Base-by-base conservation (phyloP, 352 stramenopile genomes). In the Pythium myriotylum region DNA sequence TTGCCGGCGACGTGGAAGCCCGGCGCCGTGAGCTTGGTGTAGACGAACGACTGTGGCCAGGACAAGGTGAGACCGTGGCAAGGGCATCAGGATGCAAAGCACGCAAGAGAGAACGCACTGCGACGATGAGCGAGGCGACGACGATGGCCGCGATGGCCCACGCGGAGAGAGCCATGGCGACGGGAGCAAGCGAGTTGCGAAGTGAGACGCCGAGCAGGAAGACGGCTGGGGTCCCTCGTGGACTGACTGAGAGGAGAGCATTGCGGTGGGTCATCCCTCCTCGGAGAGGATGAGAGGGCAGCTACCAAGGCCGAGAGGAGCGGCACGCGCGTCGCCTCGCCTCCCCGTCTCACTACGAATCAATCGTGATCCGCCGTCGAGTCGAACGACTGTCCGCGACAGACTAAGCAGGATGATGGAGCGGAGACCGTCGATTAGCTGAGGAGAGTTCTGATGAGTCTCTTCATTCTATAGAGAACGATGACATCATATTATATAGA, bases 1-100 rank as follows among this genome's bases (percentile, higher is more conserved):
- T 91, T 89, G 63, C 71, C 79, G 4, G 80, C 67, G 33, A 92
- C 79, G 45, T 84, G 60, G 39, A 91, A 89, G 37, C 77, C 79
- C 13, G 83, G 81, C 17, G 73, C 79, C 5, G 66, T 64, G 22
- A 88, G 19, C 64, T 89, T 91, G 19, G 67, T 88, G 57, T 74
- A 61, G 22, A 86, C 58, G 26, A 75, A 74, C 17, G 80, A 89
- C 80, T 89, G 58, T 12, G 52, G 32, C 13, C 4, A 26, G 24
- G 20, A 47, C n/a, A 58, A n/a, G 10, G 10, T 35, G 29, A 35
- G 29, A 35, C 29, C 29, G 29, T 35, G 29, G 29, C 29, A n/a
- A n/a, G n/a, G n/a, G n/a, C n/a, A n/a, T n/a, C n/a, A n/a, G n/a
- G n/a, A n/a, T n/a, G n/a, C n/a, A n/a, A n/a, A n/a, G 29, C 3